phyloP scores from a whole-genome alignment of 495 filamentous ascomycete species.

The Penicillium samsonianum region DNA sequence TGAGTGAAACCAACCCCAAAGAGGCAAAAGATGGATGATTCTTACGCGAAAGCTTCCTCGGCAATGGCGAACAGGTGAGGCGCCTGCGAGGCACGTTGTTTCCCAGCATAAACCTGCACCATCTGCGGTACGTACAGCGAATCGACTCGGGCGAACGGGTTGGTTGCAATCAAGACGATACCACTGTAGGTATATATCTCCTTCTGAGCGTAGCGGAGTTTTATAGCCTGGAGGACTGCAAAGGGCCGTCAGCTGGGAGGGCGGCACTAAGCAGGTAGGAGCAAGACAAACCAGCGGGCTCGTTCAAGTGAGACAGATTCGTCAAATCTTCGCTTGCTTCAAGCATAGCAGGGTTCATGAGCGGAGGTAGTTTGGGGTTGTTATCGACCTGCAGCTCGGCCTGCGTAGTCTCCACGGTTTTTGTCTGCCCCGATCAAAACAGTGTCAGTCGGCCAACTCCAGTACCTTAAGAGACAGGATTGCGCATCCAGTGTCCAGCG shows the following conservation, averaged over 20 bases:
- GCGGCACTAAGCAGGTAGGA: background rate
- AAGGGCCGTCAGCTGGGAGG: slow-evolving; percentile 37
- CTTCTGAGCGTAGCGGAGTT: slow-evolving; percentile 95
- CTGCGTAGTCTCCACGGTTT: slow-evolving; percentile 76
- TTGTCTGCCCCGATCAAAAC: slow-evolving; percentile 55
- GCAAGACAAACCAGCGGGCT: slow-evolving; percentile 79
- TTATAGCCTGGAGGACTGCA: slow-evolving; percentile 93
- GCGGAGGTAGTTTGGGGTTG: slow-evolving; percentile 71
- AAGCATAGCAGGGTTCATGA: slow-evolving; percentile 98
- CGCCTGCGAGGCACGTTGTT: slow-evolving; percentile 92
- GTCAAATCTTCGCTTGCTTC: slow-evolving; percentile 99
- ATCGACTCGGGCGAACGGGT: slow-evolving; percentile 96
- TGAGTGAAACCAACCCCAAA: slow-evolving; percentile 1
- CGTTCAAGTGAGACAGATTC: slow-evolving; percentile 96
- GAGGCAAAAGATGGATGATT: slow-evolving; percentile 6
- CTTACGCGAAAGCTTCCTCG: slow-evolving; percentile 96
- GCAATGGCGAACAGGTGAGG: slow-evolving; percentile 99
- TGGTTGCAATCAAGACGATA: slow-evolving; percentile 97
- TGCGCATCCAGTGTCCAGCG: background rate
- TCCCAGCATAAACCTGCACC: slow-evolving; percentile 98
- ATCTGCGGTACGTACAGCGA: slow-evolving; percentile 98
- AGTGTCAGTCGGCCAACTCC: slow-evolving; percentile 25
- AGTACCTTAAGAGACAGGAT: background rate
- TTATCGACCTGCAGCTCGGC: slow-evolving; percentile 76
- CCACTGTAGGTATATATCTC: slow-evolving; percentile 99